These are phyloP conservation scores for Neovahlkampfia damariscottae DNA, from an alignment of 78 protist species.

Conservation along the genomic window DNA sequence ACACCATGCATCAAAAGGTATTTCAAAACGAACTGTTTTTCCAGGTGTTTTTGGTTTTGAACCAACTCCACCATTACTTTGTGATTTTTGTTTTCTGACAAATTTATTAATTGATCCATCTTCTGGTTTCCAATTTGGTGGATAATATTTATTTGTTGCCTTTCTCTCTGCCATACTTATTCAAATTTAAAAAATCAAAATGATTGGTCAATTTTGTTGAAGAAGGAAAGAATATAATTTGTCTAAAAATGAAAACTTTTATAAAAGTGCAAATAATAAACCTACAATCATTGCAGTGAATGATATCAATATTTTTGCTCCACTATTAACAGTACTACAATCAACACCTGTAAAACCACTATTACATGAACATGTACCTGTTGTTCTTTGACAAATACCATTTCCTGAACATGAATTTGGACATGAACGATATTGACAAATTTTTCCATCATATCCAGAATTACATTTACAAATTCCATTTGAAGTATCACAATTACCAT, in stretches of 20 bases:
- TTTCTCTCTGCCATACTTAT: background rate
- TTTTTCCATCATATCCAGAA: background rate
- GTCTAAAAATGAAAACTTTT: no score
- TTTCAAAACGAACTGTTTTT: slow-evolving; percentile 18
- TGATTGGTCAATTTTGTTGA: no score
- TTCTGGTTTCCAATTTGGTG: background rate
- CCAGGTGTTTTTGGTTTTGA: no score
- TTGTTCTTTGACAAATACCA: background rate
- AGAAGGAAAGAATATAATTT: no score
- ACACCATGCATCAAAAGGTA: slow-evolving; percentile 17
- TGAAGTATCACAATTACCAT: background rate
- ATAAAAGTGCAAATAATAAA: no score
- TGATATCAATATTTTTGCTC: no score
- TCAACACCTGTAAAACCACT: background rate
- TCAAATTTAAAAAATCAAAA: no score
- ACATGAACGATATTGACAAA: background rate
- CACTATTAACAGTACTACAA: slow-evolving; percentile 14
- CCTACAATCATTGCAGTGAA: no score
- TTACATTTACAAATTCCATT: background rate
- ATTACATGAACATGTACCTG: background rate
- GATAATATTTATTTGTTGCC: background rate
- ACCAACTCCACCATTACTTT: background rate
- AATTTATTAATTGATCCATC: background rate
- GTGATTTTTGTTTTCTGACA: background rate
- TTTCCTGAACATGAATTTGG: background rate